Evolutionary conservation across 1,284 basidiomycete species (phyloP).

Genomic region (Rhodofomes roseus): DNA sequence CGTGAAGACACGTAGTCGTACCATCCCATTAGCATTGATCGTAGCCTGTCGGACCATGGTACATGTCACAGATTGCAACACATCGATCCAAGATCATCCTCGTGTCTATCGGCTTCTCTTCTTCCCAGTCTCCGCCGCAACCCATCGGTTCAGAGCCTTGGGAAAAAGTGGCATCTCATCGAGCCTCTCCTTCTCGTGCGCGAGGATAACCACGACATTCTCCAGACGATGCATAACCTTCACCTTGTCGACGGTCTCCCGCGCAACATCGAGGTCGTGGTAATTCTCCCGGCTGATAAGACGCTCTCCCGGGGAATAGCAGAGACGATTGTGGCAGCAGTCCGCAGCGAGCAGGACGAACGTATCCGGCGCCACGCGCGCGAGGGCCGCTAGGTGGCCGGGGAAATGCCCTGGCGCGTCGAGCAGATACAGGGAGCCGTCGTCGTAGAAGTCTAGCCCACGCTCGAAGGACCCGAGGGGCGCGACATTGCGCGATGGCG

Average conservation of each 20-base stretch:
- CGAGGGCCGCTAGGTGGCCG: constrained; percentile 29
- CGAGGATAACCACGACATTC: constrained; percentile 12
- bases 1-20: too few relatives aligned
- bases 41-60: too few relatives aligned
- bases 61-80: background rate
- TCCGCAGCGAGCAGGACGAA: constrained; percentile 9
- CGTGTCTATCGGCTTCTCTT: background rate
- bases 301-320: constrained; percentile 36
- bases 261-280: constrained; percentile 11
- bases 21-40: too few relatives aligned
- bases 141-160: constrained; percentile 12
- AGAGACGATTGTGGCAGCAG: constrained; percentile 8
- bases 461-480: constrained; percentile 27
- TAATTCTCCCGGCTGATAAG: constrained; percentile 20
- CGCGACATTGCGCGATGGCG: constrained; percentile 2
- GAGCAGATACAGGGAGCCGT: constrained; percentile 29
- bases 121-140: background rate
- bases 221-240: constrained; percentile 5
- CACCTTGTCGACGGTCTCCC: constrained; percentile 13
- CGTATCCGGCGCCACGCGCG: constrained; percentile 15
- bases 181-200: constrained; percentile 15
- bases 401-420: constrained; percentile 29
- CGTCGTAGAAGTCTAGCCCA: constrained; percentile 29
- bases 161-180: constrained; percentile 21
- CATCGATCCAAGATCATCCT: too few relatives aligned